Percentiles rank a stretch among this genome's conserved stretches.
phyloP scores from a whole-genome alignment of 129 eudicot species.

The Tanacetum coccineum region DNA sequence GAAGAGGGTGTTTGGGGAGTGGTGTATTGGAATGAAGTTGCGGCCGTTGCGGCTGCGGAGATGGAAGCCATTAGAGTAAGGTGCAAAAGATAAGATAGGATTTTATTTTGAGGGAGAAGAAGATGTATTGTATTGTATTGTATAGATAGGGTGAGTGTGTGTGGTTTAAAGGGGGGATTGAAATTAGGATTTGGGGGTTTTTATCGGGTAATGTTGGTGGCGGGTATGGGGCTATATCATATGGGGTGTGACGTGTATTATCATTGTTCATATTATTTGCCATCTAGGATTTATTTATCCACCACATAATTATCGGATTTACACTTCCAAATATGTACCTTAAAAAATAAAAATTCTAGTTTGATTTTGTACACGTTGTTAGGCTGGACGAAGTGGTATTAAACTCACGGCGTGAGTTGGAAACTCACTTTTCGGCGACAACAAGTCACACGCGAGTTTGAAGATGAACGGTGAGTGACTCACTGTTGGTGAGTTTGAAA shows the following conservation, averaged over 20 bases:
- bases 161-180: not conserved
- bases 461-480: too few species aligned
- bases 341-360: too few species aligned
- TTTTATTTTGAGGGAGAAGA: conserved; percentile 3
- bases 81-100: conserved; percentile 23
- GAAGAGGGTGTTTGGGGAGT: conserved; percentile 17
- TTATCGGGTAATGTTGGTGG: conserved; percentile 20
- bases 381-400: too few species aligned
- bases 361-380: too few species aligned
- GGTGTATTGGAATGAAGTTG: conserved; percentile 28
- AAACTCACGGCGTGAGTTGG: too few species aligned
- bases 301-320: not conserved
- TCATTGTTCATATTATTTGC: conserved; percentile 26
- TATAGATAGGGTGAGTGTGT: conserved; percentile 10
- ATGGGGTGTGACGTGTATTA: conserved; percentile 22
- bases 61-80: conserved; percentile 30
- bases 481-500: too few species aligned
- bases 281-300: conserved; percentile 19
- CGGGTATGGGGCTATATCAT: conserved; percentile 8
- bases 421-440: too few species aligned
- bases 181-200: conserved; percentile 16
- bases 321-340: too few species aligned
- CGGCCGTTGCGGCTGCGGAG: conserved; percentile 42
- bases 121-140: too few species aligned
- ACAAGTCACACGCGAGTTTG: too few species aligned